A percentile compares a stretch with the other conserved stretches of the same genome.
Evolutionary conservation across 140 eudicot genomes (phyloP).

Genomic region (Stevia rebaudiana): DNA sequence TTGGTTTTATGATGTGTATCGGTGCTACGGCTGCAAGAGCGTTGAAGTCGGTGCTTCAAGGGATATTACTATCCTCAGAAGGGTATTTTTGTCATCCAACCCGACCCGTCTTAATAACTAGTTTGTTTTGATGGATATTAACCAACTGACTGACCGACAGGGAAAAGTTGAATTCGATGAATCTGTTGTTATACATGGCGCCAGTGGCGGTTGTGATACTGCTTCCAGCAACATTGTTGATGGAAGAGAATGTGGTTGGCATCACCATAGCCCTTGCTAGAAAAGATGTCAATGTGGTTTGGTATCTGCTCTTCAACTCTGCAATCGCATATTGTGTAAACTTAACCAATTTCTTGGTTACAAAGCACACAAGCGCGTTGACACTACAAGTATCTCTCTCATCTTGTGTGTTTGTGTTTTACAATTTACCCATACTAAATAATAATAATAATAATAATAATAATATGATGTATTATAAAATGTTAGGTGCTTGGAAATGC

Average conservation of each 20-base stretch:
- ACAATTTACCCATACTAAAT: too few species aligned
- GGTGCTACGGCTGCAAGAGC: constrained; percentile 98
- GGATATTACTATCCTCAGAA: constrained; percentile 81
- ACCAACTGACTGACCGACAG: too few species aligned
- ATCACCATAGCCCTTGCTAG: constrained; percentile 64
- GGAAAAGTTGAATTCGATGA: constrained; percentile 72
- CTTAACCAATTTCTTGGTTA: constrained; percentile 69
- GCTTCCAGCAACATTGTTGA: constrained; percentile 57
- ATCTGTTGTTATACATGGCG: constrained; percentile 72
- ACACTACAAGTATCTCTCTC: constrained; percentile 82
- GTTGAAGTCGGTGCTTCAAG: constrained; percentile 81
- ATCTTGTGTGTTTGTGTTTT: neutral
- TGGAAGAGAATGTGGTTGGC: constrained; percentile 67
- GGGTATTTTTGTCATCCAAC: constrained; percentile 35
- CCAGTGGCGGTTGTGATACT: constrained; percentile 62
- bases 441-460: too few species aligned
- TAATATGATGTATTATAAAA: too few species aligned
- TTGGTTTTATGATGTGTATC: constrained; percentile 79
- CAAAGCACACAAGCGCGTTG: constrained; percentile 74
- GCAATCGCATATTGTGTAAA: constrained; percentile 61
- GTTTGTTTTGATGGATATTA: too few species aligned
- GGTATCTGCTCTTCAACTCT: constrained; percentile 64
- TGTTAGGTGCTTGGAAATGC: constrained; percentile 73
- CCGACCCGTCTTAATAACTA: too few species aligned
- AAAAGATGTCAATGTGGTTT: constrained; percentile 41